Evolutionary conservation across 306 rosid species (phyloP).

Genomic region (Aeschynomene evenia): DNA sequence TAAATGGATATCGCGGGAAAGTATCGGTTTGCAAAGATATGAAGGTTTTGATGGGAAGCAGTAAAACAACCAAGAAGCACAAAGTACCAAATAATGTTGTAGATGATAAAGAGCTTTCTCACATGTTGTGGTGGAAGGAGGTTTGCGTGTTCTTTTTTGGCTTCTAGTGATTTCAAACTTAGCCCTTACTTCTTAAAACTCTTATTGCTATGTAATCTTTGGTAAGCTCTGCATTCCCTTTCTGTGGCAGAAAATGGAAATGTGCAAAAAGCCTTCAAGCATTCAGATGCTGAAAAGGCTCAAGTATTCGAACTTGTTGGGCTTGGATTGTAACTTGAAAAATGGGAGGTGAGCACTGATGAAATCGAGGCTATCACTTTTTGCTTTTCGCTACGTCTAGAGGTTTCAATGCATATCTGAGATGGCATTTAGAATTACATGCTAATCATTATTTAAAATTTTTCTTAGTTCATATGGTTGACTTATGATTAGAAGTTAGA

Average conservation of each 20-base stretch:
- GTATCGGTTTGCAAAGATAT: slow-evolving; percentile 43
- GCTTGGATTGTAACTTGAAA: slow-evolving; percentile 68
- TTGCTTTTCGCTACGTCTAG: background rate
- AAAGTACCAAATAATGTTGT: slow-evolving; percentile 39
- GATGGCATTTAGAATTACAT: background rate
- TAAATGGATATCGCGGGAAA: slow-evolving; percentile 38
- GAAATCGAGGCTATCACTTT: slow-evolving; percentile 19
- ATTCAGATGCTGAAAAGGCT: slow-evolving; percentile 70
- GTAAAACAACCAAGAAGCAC: slow-evolving; percentile 55
- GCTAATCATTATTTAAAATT: background rate
- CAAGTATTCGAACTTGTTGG: slow-evolving; percentile 80
- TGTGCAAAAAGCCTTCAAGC: slow-evolving; percentile 76
- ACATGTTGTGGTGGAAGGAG: slow-evolving; percentile 92
- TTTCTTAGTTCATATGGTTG: background rate
- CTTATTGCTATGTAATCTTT: slow-evolving; percentile 9
- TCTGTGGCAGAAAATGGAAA: slow-evolving; percentile 59
- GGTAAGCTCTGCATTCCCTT: slow-evolving; percentile 18
- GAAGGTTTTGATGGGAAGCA: slow-evolving; percentile 50
- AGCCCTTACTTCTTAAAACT: background rate
- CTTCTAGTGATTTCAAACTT: slow-evolving; percentile 5
- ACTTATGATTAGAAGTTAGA: background rate
- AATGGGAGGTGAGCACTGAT: slow-evolving; percentile 69
- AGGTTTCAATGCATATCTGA: background rate
- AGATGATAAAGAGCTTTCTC: slow-evolving; percentile 71
- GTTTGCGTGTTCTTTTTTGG: slow-evolving; percentile 37